Evolutionary conservation across 306 rosid species (phyloP).

Genomic region (Medicago truncatula): MtrunA17r5.0-ANR NC_053043.1:43409501-43410000

Average conservation of each 20-base stretch:
- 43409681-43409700: background rate
- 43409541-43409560: slow-evolving; percentile 73
- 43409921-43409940: slow-evolving; percentile 32
- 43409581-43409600: slow-evolving; percentile 31
- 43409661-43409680: background rate
- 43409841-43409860: background rate
- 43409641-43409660: background rate
- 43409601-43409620: slow-evolving; percentile 5
- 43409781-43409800: slow-evolving; percentile 50
- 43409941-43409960: slow-evolving; percentile 36
- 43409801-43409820: slow-evolving; percentile 58
- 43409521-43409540: slow-evolving; percentile 81
- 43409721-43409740: slow-evolving; percentile 37
- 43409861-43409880: slow-evolving; percentile 3
- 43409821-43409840: slow-evolving; percentile 34
- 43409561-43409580: slow-evolving; percentile 72
- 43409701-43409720: background rate
- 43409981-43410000: background rate
- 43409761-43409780: too few relatives aligned
- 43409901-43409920: background rate
- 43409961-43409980: background rate
- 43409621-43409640: background rate
- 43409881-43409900: slow-evolving; percentile 37
- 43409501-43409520: slow-evolving; percentile 84
- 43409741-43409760: slow-evolving; percentile 32